Base-by-base conservation (phyloP, 2,329 filamentous ascomycete genomes). In the Penicillium sp. region DNA sequence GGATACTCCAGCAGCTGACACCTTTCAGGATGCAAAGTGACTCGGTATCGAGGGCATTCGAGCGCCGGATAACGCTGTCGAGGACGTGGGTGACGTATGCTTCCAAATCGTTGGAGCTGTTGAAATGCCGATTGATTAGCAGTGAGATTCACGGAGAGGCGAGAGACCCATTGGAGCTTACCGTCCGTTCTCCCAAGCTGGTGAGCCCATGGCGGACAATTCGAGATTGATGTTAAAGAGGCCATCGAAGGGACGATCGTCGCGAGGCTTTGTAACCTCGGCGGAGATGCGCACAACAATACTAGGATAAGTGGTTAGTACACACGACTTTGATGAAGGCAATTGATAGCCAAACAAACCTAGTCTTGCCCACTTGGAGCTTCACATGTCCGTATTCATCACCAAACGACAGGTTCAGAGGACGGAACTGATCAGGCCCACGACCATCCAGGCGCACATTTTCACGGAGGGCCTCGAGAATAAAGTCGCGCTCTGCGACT, bases 221-320 rank as follows among this genome's bases (percentile, higher is more conserved):
- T 97, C 94, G 50, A 92, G 89, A 49, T 86, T 83, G 69, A 97
- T 96, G 63, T 86, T 91, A 78, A 97, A 97, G 72, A 95, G 83
- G 70, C 94, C 94, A 71, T 97, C 94, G 69, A 96, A 96, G 54
- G 92, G 93, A 58, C 93, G 87, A 74, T 97, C 93, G 48, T 87
- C 74, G 68, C 87, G 90, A 41, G 94, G 93, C 36, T 89, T 85
- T 10, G 89, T 88, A 56, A 97, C 89, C 75, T 96, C 90, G 58
- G 91, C 89, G 2, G 91, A 93, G 54, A 95, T 87, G 57, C 89
- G 89, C 51, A 88, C 90, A 55, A 95, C 78, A 53, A 96, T 84
- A 66, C 92, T 95, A 52, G 15, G 24, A 5, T 10, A 4, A 2
- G 15, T 5, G 48, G 68, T 60, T 60, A 71, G 51, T 42, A 60